Evolutionary conservation across 345 rosid genomes (phyloP).

Genomic region (Crucihimalaya himalaica): DNA sequence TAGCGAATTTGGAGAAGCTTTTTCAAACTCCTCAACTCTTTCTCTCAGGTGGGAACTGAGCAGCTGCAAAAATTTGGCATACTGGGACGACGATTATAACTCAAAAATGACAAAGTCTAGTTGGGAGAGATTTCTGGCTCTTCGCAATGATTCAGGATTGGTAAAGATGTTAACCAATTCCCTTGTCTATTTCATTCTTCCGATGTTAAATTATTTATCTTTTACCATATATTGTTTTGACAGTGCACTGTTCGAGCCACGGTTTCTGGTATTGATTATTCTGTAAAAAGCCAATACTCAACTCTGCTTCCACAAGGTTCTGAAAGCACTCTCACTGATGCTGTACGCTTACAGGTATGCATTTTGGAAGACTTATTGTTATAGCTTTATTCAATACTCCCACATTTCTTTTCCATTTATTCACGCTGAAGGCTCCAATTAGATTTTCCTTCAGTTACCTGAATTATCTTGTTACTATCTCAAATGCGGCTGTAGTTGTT

Average conservation of each 20-base stretch:
- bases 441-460: neutral
- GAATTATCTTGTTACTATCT: neutral
- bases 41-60: slow-evolving; percentile 77
- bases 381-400: slow-evolving; percentile 2
- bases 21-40: slow-evolving; percentile 93
- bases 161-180: slow-evolving; percentile 41
- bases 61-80: slow-evolving; percentile 68
- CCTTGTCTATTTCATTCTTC: neutral
- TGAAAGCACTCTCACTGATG: slow-evolving; percentile 61
- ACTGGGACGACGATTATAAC: slow-evolving; percentile 66
- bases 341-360: slow-evolving; percentile 74
- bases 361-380: slow-evolving; percentile 9
- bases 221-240: slow-evolving; percentile 31
- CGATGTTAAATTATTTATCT: neutral
- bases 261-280: slow-evolving; percentile 54
- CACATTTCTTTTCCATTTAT: slow-evolving; percentile 4
- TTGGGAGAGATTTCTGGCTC: slow-evolving; percentile 85
- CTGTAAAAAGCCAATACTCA: slow-evolving; percentile 42
- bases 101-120: slow-evolving; percentile 50
- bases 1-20: slow-evolving; percentile 63
- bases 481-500: slow-evolving; percentile 9
- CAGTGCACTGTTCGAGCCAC: slow-evolving; percentile 87
- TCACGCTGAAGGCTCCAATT: neutral
- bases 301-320: slow-evolving; percentile 49
- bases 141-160: slow-evolving; percentile 81